These are phyloP conservation scores for Phytopythium helicoides DNA, from an alignment of 352 stramenopile species.

Conservation along the genomic window DNA sequence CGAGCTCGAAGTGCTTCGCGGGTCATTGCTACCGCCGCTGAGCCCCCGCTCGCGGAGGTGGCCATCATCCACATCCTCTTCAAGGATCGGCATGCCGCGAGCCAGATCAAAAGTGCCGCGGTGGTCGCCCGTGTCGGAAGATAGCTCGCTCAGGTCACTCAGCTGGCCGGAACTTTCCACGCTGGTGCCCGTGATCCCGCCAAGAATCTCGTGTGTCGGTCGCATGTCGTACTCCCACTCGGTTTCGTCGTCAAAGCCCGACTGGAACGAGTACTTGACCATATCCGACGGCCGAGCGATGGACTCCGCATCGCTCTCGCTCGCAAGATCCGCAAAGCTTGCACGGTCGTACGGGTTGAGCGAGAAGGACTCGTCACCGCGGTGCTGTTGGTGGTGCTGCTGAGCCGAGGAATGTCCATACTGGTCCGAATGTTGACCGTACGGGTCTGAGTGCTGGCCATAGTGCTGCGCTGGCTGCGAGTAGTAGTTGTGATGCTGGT, in stretches of 20 bases:
- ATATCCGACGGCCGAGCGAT: slow-evolving; percentile 51
- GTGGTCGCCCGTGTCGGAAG: slow-evolving; percentile 32
- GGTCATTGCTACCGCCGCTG: slow-evolving; percentile 18
- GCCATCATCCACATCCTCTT: slow-evolving; percentile 48
- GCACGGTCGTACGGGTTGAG: slow-evolving; percentile 65
- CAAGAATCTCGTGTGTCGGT: slow-evolving; percentile 24
- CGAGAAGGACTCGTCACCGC: slow-evolving; percentile 61
- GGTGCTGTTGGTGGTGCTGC: slow-evolving; percentile 10
- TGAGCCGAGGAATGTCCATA: not conserved
- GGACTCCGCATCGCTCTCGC: slow-evolving; percentile 37
- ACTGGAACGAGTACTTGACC: slow-evolving; percentile 77
- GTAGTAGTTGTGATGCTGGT: slow-evolving; percentile 8
- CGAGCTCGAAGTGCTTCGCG: slow-evolving; percentile 44
- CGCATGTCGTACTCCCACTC: slow-evolving; percentile 71
- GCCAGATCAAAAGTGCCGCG: slow-evolving; percentile 54
- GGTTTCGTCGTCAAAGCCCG: slow-evolving; percentile 63
- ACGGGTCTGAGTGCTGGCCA: slow-evolving; percentile 3
- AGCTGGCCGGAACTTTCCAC: slow-evolving; percentile 20
- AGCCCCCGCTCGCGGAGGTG: slow-evolving; percentile 17
- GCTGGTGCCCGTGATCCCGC: slow-evolving; percentile 5
- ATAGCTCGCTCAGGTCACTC: slow-evolving; percentile 35
- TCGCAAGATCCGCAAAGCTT: slow-evolving; percentile 67
- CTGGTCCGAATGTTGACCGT: slow-evolving; percentile 3
- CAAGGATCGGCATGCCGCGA: slow-evolving; percentile 55
- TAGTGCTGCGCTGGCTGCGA: slow-evolving; percentile 9